Conservation (phyloP, 768 basidiomycete genomes). For the Trametes cinnabarina region DNA sequence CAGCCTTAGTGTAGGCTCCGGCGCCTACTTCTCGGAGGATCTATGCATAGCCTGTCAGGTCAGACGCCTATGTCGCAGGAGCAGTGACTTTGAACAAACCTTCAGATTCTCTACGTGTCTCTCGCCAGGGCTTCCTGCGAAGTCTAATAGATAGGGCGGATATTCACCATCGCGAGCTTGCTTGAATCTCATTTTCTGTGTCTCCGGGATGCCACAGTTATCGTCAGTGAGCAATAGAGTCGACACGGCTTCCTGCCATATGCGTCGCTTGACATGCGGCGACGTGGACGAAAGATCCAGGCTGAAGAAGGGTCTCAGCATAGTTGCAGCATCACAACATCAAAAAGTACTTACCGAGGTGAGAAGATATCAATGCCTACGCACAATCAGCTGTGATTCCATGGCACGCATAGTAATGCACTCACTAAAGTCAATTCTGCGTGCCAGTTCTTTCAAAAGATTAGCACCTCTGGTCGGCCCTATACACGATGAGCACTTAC, state of each 20-base stretch:
- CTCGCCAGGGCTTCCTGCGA: slow-evolving; percentile 62
- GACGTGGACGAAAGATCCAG: slow-evolving; percentile 57
- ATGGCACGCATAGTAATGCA: slow-evolving; percentile 7
- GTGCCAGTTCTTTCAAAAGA: slow-evolving; percentile 59
- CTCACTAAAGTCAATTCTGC: slow-evolving; percentile 75
- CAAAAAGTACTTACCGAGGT: slow-evolving; percentile 47
- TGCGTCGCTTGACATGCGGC: slow-evolving; percentile 62
- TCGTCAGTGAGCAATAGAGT: slow-evolving; percentile 61
- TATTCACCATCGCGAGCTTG: slow-evolving; percentile 55
- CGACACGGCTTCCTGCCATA: slow-evolving; percentile 78
- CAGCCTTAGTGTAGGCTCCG: slow-evolving; percentile 51
- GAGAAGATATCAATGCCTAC: slow-evolving; percentile 82
- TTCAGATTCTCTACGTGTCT: slow-evolving; percentile 78
- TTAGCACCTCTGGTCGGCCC: too few relatives aligned
- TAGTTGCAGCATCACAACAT: too few relatives aligned
- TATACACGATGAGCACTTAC: slow-evolving; percentile 36
- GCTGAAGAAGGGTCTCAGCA: slow-evolving; percentile 32
- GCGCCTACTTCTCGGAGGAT: slow-evolving; percentile 72
- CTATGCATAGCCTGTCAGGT: slow-evolving; percentile 33
- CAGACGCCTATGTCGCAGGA: background rate
- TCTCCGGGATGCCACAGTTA: slow-evolving; percentile 55
- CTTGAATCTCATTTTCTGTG: slow-evolving; percentile 57
- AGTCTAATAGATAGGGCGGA: slow-evolving; percentile 69
- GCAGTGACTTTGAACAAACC: slow-evolving; percentile 35
- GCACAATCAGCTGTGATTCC: too few relatives aligned